Evolutionary conservation across 1,139 yeast genomes (phyloP).

Genomic region (Scheffersomyces quercinus): DNA sequence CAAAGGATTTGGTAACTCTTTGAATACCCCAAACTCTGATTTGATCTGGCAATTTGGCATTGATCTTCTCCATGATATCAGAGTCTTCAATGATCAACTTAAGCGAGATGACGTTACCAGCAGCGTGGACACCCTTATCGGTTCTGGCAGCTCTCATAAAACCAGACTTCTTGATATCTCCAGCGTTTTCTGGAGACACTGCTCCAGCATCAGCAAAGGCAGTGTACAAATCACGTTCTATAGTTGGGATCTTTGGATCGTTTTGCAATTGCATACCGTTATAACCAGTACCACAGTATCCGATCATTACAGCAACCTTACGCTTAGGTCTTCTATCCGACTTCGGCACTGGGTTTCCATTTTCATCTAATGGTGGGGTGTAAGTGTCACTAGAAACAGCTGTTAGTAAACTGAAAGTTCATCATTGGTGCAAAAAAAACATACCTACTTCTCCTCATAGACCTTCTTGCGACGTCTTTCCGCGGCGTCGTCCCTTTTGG

Average conservation of each 20-base stretch:
- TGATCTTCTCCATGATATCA: constrained; percentile 73
- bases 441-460: constrained; percentile 52
- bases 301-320: constrained; percentile 90
- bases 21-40: constrained; percentile 92
- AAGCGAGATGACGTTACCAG: constrained; percentile 89
- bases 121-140: constrained; percentile 99
- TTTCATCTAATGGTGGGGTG: constrained; percentile 52
- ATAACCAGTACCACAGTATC: constrained; percentile 97
- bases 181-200: constrained; percentile 82
- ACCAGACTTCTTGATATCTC: constrained; percentile 85
- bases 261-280: constrained; percentile 90
- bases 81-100: constrained; percentile 87
- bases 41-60: constrained; percentile 73
- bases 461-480: constrained; percentile 18
- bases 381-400: constrained; percentile 31
- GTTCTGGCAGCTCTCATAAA: constrained; percentile 97
- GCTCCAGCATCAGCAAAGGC: constrained; percentile 92
- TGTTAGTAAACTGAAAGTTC: too few relatives aligned
- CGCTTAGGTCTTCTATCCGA: constrained; percentile 75
- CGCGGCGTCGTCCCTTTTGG: constrained; percentile 16
- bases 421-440: constrained; percentile 12
- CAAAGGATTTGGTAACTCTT: constrained; percentile 87
- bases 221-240: constrained; percentile 84
- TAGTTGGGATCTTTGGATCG: constrained; percentile 87
- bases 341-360: constrained; percentile 59